phyloP scores from a whole-genome alignment of 164 flowering plant species.

The Kalanchoe fedtschenkoi region DNA sequence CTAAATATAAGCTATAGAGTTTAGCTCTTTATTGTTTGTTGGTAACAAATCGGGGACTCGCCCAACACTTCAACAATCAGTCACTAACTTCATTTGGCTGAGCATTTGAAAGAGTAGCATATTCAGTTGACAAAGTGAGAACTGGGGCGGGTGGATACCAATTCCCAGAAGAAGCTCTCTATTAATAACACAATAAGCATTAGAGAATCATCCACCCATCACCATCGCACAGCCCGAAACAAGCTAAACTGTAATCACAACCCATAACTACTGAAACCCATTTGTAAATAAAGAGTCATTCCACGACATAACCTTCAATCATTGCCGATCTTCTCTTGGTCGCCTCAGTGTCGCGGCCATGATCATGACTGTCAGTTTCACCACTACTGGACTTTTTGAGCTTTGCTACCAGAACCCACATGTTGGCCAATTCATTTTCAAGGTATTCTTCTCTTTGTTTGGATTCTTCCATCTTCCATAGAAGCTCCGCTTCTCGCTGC shows the following conservation, averaged over 20 bases:
- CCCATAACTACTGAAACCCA: conserved; percentile 10
- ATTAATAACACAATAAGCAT: no score
- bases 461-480: conserved; percentile 75
- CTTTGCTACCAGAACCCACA: conserved; percentile 99
- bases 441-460: conserved; percentile 91
- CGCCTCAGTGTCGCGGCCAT: not conserved
- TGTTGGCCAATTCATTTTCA: conserved; percentile 94
- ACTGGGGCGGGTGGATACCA: no score
- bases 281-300: conserved; percentile 13
- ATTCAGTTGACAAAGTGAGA: no score
- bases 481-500: conserved; percentile 68
- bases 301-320: conserved; percentile 25
- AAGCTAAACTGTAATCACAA: not conserved
- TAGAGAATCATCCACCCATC: no score
- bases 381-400: conserved; percentile 58
- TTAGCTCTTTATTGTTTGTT: no score
- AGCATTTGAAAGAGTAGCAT: no score
- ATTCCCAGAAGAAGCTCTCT: no score
- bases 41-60: no score
- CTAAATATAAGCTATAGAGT: no score
- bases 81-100: no score
- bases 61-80: no score
- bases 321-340: conserved; percentile 17
- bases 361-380: conserved; percentile 25
- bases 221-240: not conserved